Conservation (phyloP, 2,329 filamentous ascomycete species). For the Colletotrichum sp. region DNA sequence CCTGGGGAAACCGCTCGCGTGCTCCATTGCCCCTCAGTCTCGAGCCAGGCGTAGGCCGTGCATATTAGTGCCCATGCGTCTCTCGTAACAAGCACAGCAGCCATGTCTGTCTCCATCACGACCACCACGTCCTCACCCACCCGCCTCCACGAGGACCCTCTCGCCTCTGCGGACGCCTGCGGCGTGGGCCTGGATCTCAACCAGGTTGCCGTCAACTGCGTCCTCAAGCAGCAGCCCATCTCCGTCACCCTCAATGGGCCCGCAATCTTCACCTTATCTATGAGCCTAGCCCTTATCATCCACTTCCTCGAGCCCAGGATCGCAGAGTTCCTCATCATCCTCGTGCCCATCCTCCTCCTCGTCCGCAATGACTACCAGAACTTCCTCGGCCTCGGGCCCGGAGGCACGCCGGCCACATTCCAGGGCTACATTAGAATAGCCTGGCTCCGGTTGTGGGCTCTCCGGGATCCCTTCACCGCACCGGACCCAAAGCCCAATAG, state of each 20-base stretch:
- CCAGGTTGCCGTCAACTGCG: constrained; percentile 34
- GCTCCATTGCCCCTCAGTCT: neutral
- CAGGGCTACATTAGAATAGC: constrained; percentile 76
- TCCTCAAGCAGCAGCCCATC: constrained; percentile 54
- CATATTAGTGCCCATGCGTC: constrained; percentile 23
- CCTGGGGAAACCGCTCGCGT: neutral
- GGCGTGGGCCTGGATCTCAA: constrained; percentile 35
- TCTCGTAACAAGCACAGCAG: neutral
- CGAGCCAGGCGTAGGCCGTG: constrained; percentile 9
- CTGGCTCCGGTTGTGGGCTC: constrained; percentile 72
- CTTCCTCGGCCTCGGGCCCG: constrained; percentile 79
- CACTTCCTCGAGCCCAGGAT: constrained; percentile 54
- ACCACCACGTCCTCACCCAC: constrained; percentile 1
- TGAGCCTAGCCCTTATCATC: constrained; percentile 55
- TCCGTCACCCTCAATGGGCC: constrained; percentile 58
- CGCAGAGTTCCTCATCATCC: constrained; percentile 53
- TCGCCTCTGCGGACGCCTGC: neutral
- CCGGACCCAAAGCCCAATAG: constrained; percentile 56
- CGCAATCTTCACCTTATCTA: constrained; percentile 49
- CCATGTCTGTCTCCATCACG: constrained; percentile 22
- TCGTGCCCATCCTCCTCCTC: constrained; percentile 54
- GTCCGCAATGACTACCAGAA: constrained; percentile 76
- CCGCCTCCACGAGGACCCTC: constrained; percentile 11
- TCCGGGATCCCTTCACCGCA: constrained; percentile 72
- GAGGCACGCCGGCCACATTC: constrained; percentile 79